Evolutionary conservation across 371 early-diverging fungal species (phyloP).

Genomic region (Coemansia sp.): DNA sequence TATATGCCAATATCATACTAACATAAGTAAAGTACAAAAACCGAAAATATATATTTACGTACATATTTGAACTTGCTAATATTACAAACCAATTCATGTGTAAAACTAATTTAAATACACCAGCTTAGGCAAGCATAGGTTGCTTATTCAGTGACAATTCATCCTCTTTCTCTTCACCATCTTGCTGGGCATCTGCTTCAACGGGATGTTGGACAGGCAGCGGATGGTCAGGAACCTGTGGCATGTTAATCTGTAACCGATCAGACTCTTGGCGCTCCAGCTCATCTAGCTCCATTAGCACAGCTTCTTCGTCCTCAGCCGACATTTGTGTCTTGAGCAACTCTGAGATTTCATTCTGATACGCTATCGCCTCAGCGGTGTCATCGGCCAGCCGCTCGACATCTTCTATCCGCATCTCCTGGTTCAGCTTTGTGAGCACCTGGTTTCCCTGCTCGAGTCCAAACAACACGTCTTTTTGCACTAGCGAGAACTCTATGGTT

Average conservation of each 20-base stretch:
- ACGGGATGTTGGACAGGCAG: constrained; percentile 14
- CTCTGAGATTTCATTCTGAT: constrained; percentile 90
- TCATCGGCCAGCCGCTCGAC: constrained; percentile 93
- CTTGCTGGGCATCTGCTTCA: not conserved
- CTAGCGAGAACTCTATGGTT: constrained; percentile 86
- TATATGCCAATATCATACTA: too few relatives aligned
- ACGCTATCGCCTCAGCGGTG: constrained; percentile 92
- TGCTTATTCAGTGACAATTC: not conserved
- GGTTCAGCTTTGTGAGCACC: constrained; percentile 83
- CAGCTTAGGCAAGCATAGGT: not conserved
- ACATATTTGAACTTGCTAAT: too few relatives aligned
- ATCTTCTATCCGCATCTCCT: constrained; percentile 88
- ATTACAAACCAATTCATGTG: not conserved
- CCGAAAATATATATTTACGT: constrained; percentile 15
- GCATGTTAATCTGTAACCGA: constrained; percentile 19
- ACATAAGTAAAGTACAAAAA: too few relatives aligned
- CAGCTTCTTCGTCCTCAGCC: constrained; percentile 82
- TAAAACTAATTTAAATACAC: not conserved
- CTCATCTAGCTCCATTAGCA: constrained; percentile 73
- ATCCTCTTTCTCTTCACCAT: not conserved
- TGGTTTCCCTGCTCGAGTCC: constrained; percentile 82
- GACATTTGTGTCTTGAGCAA: constrained; percentile 68
- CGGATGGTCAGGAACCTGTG: constrained; percentile 21
- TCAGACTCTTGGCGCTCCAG: constrained; percentile 45
- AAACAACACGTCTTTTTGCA: constrained; percentile 84